These are phyloP conservation scores for Torulaspora gathmanii DNA, from an alignment of 805 yeast genomes.

Conservation along the genomic window DNA sequence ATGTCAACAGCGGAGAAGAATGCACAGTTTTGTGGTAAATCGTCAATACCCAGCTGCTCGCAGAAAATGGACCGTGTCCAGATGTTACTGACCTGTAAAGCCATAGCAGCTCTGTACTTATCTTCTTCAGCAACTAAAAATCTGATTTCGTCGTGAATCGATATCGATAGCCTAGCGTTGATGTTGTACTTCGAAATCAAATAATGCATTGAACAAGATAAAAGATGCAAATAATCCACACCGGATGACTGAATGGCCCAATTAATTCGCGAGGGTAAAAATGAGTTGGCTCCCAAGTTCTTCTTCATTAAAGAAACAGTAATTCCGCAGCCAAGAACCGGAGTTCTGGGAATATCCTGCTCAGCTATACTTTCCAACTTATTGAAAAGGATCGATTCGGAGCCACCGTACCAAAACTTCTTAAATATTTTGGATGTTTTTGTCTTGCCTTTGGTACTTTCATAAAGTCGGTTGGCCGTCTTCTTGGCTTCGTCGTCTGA, in stretches of 20 bases:
- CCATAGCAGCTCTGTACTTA: conserved; percentile 68
- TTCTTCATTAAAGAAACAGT: conserved; percentile 71
- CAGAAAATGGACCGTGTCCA: conserved; percentile 98
- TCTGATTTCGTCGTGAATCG: conserved; percentile 94
- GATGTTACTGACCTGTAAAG: conserved; percentile 80
- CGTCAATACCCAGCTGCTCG: conserved; percentile 82
- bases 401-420: conserved; percentile 76
- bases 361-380: conserved; percentile 82
- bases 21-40: conserved; percentile 92
- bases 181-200: conserved; percentile 58
- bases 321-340: conserved; percentile 88
- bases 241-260: conserved; percentile 99
- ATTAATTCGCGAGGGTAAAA: conserved; percentile 84
- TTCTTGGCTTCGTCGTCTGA: conserved; percentile 60
- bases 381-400: conserved; percentile 89
- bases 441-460: conserved; percentile 73
- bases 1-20: conserved; percentile 92
- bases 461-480: conserved; percentile 64
- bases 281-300: conserved; percentile 61
- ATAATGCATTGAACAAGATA: conserved; percentile 84
- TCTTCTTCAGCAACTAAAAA: conserved; percentile 72
- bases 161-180: conserved; percentile 71
- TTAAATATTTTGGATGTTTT: conserved; percentile 33
- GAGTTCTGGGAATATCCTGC: conserved; percentile 76
- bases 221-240: conserved; percentile 86